A percentile compares a stretch with the other conserved stretches of the same genome.
Evolutionary conservation across 345 rosid species (phyloP).

Genomic region (Physaria fendleri): DNA sequence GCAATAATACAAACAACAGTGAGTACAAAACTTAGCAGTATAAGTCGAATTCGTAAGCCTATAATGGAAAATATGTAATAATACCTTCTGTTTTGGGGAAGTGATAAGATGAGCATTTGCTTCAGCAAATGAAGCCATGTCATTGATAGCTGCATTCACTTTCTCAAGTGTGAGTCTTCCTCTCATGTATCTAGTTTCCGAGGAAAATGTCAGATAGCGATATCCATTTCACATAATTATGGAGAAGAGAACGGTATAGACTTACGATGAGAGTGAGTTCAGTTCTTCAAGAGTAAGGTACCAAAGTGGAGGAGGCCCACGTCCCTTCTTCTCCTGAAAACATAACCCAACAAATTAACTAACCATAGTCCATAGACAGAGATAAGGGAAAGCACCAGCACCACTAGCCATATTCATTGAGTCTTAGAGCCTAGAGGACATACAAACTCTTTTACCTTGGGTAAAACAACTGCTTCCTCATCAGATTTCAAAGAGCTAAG

Average conservation of each 20-base stretch:
- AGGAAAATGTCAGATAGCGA: neutral
- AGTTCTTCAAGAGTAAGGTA: constrained; percentile 61
- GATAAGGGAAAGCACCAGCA: neutral
- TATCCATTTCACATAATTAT: neutral
- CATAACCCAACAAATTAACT: neutral
- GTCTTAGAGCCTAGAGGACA: neutral
- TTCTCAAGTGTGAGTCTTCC: constrained; percentile 89
- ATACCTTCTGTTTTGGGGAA: constrained; percentile 86
- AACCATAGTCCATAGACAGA: neutral
- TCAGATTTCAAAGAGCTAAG: constrained; percentile 33
- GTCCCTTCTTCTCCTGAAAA: constrained; percentile 79
- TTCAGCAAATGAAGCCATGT: constrained; percentile 82
- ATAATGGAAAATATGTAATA: neutral
- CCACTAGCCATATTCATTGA: neutral
- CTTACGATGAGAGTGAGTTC: constrained; percentile 69
- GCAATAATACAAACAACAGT: constrained; percentile 15
- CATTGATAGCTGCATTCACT: constrained; percentile 87
- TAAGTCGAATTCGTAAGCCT: neutral
- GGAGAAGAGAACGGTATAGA: neutral
- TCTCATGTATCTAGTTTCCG: constrained; percentile 75
- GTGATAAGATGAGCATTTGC: constrained; percentile 69
- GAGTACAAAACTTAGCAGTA: neutral
- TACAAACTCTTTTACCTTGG: constrained; percentile 51
- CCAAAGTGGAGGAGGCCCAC: constrained; percentile 67
- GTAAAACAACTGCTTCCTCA: constrained; percentile 44